A percentile compares a stretch with the other conserved stretches of the same genome.
Conservation (phyloP, 345 rosid genomes). For the Heritiera fomes region DNA sequence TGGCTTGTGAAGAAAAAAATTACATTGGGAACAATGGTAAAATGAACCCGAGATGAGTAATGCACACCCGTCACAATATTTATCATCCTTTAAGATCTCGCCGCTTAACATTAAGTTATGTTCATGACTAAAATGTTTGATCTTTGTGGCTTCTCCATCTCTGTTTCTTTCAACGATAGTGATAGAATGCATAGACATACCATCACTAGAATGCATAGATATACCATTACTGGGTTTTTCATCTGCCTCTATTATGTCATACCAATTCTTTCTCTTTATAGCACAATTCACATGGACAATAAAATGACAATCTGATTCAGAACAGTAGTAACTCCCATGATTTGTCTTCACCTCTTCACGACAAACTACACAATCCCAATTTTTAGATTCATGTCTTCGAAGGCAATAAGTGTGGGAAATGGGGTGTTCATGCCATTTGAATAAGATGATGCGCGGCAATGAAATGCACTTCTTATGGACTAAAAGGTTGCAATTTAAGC, state of each 20-base stretch:
- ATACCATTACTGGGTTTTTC: not conserved
- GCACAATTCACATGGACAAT: conserved; percentile 18
- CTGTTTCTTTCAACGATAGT: not conserved
- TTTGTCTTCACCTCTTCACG: not conserved
- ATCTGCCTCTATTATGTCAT: not conserved
- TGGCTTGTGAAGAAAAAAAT: not conserved
- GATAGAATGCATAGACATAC: not conserved
- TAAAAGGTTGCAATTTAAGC: not conserved
- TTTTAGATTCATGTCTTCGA: not conserved
- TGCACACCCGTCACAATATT: not conserved
- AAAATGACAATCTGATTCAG: not conserved
- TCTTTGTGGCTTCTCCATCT: not conserved
- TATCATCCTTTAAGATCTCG: not conserved
- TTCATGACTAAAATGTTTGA: conserved; percentile 27
- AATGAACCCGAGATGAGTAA: not conserved
- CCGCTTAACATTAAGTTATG: not conserved
- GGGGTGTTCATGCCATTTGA: conserved; percentile 11
- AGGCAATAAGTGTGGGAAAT: not conserved
- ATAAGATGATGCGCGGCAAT: not conserved
- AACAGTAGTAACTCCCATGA: not conserved
- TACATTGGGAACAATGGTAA: conserved; percentile 16
- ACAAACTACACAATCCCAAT: not conserved
- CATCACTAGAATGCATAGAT: not conserved
- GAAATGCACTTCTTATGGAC: not conserved
- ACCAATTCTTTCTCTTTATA: not conserved